Percentiles rank a stretch among this genome's conserved stretches.
Conservation (phyloP, 2,329 filamentous ascomycete genomes). For the Sporothrix globosa region DNA sequence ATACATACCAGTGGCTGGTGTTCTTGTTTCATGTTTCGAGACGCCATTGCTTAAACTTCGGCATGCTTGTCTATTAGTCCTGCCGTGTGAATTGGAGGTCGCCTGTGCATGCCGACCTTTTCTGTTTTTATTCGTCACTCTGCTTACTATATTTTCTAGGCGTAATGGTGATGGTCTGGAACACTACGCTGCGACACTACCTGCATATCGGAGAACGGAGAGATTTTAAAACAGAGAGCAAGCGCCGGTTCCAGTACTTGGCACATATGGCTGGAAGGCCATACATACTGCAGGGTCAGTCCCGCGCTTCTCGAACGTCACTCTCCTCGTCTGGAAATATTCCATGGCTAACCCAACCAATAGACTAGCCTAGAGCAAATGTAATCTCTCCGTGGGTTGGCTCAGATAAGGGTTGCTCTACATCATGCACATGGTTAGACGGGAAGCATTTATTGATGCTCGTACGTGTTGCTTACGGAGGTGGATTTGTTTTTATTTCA, state of each 20-base stretch:
- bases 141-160: not conserved
- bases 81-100: no score
- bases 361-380: no score
- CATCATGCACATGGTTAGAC: no score
- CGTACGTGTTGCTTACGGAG: not conserved
- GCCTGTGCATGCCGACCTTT: not conserved
- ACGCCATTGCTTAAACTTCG: not conserved
- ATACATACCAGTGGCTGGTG: not conserved
- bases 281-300: not conserved
- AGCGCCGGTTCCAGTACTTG: not conserved
- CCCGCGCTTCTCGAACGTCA: not conserved
- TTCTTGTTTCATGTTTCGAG: not conserved
- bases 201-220: not conserved
- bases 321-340: no score
- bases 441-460: not conserved
- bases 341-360: no score
- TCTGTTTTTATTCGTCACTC: not conserved
- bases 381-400: no score
- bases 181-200: no score
- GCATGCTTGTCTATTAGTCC: not conserved
- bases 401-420: no score
- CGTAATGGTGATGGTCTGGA: not conserved
- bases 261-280: not conserved
- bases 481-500: not conserved
- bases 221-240: conserved; percentile 1